Evolutionary conservation across 2,329 filamentous ascomycete species (phyloP).

Genomic region (Calonectria hawksworthii): DNA sequence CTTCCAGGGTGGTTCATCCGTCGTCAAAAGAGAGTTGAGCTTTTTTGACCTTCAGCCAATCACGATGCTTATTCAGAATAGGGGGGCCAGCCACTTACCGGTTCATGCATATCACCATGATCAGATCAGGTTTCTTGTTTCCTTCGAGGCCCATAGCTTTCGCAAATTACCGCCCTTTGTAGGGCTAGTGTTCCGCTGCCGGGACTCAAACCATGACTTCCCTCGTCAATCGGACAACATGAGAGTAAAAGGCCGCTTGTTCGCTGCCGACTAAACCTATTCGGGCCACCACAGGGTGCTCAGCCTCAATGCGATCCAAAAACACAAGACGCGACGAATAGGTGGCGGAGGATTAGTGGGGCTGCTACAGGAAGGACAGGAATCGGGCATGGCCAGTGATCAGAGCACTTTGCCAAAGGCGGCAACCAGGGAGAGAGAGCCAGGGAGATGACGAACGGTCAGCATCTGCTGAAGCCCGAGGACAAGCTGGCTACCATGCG

Average conservation of each 20-base stretch:
- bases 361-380: background rate
- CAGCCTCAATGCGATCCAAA: slow-evolving; percentile 38
- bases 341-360: slow-evolving; percentile 2
- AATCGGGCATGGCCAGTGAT: slow-evolving; percentile 3
- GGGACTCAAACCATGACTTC: slow-evolving; percentile 10
- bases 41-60: slow-evolving; percentile 23
- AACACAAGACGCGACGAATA: slow-evolving; percentile 16
- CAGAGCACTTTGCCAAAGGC: slow-evolving; percentile 2
- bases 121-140: slow-evolving; percentile 13
- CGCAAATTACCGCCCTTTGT: background rate
- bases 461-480: background rate
- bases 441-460: slow-evolving; percentile 5
- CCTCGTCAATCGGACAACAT: slow-evolving; percentile 4
- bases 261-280: slow-evolving; percentile 17
- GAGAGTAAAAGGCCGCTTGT: background rate
- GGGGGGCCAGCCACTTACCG: slow-evolving; percentile 6
- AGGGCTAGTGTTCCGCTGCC: slow-evolving; percentile 7
- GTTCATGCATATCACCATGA: slow-evolving; percentile 19
- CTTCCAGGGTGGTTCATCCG: slow-evolving; percentile 9
- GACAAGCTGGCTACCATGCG: slow-evolving; percentile 4
- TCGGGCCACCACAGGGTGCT: slow-evolving; percentile 31
- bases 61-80: slow-evolving; percentile 4
- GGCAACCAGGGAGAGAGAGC: slow-evolving; percentile 1
- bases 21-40: slow-evolving; percentile 30
- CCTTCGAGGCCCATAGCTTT: background rate